phyloP scores from a whole-genome alignment of 73 alveolate species.

The Blepharisma stoltei region DNA sequence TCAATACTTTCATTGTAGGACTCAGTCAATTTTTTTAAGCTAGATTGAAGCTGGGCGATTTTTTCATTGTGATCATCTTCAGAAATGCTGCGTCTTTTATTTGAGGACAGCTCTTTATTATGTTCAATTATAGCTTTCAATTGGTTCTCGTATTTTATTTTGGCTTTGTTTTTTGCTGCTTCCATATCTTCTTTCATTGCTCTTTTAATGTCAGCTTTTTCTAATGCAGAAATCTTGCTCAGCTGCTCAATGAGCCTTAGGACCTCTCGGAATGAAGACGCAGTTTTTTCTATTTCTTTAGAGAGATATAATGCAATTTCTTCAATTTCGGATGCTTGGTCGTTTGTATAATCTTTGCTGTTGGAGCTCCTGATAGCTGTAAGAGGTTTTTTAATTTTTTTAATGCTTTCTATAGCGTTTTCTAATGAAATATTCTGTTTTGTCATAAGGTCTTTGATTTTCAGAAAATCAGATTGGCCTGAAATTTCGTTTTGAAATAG shows the following conservation, averaged over 20 bases:
- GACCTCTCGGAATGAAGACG: neutral
- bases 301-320: neutral
- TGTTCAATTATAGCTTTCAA: neutral
- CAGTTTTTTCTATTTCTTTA: neutral
- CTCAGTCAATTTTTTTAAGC: neutral
- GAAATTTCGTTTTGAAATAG: too few species aligned
- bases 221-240: neutral
- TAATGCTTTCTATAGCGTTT: too few species aligned
- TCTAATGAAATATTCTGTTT: too few species aligned
- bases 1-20: neutral
- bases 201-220: neutral
- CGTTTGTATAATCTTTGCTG: neutral
- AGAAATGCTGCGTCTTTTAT: neutral
- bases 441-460: too few species aligned
- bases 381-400: neutral
- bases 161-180: neutral
- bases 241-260: neutral
- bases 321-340: neutral
- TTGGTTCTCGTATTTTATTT: slow-evolving; percentile 8
- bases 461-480: too few species aligned
- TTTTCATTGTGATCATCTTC: neutral
- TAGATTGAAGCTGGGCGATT: neutral
- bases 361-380: neutral
- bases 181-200: neutral
- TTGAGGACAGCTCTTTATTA: neutral